These are phyloP conservation scores for Phytophthora meadii DNA, from an alignment of 352 stramenopile species.

Conservation along the genomic window DNA sequence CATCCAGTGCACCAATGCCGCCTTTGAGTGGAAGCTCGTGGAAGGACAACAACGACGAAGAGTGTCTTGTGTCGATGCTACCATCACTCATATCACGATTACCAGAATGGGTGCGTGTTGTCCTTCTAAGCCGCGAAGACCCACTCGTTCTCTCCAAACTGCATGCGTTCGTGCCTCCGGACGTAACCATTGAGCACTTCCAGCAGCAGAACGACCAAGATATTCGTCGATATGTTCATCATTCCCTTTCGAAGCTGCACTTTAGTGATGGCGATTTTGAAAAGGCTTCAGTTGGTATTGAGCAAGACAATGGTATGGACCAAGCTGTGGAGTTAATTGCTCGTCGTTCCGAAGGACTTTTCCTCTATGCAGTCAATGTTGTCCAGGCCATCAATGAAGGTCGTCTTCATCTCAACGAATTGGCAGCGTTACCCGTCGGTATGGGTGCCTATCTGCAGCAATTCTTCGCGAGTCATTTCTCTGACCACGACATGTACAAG, in stretches of 20 bases:
- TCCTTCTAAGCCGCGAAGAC: conserved; percentile 73
- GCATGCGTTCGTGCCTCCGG: conserved; percentile 53
- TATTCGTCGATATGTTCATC: conserved; percentile 38
- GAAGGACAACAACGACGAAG: conserved; percentile 38
- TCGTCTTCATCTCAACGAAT: conserved; percentile 52
- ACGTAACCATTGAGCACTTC: conserved; percentile 54
- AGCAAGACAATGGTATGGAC: conserved; percentile 22
- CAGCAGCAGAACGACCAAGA: conserved; percentile 58
- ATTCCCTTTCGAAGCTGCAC: conserved; percentile 30
- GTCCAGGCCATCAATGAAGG: conserved; percentile 67
- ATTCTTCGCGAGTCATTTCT: conserved; percentile 78
- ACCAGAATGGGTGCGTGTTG: conserved; percentile 71
- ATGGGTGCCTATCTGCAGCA: conserved; percentile 75
- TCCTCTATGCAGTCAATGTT: conserved; percentile 82
- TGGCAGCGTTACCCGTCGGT: conserved; percentile 63
- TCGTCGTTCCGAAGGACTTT: conserved; percentile 65
- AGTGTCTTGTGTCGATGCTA: conserved; percentile 70
- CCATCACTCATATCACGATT: conserved; percentile 56
- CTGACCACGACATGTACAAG: conserved; percentile 53
- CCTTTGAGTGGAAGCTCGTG: conserved; percentile 16
- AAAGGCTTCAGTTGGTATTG: conserved; percentile 1
- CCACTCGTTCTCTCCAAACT: conserved; percentile 63
- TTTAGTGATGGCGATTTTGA: conserved; percentile 18
- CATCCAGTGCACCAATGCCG: conserved; percentile 24
- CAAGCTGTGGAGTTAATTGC: conserved; percentile 62